Percentiles rank a stretch among this genome's conserved stretches.
Evolutionary conservation across 192 early-diverging fungal genomes (phyloP).

Genomic region (Lobulomyces angularis): DNA sequence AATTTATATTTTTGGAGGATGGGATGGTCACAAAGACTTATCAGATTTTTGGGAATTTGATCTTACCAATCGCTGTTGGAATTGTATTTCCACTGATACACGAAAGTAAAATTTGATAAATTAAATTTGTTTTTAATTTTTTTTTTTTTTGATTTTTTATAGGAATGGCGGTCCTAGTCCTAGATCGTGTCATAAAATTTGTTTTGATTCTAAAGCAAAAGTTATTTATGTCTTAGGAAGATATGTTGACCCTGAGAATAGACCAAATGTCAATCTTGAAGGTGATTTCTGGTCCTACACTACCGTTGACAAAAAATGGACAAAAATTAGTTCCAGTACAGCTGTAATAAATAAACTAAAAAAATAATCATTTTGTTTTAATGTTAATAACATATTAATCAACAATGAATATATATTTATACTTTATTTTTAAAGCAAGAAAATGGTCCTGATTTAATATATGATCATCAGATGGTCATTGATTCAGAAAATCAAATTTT

Average conservation of each 20-base stretch:
- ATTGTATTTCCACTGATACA: slow-evolving; percentile 64
- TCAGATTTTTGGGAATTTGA: slow-evolving; percentile 81
- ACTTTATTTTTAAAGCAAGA: slow-evolving; percentile 32
- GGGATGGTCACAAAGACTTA: slow-evolving; percentile 79
- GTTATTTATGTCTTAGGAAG: slow-evolving; percentile 76
- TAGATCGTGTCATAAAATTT: slow-evolving; percentile 86
- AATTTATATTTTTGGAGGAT: slow-evolving; percentile 88
- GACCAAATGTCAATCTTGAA: slow-evolving; percentile 53
- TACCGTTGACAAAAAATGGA: slow-evolving; percentile 54
- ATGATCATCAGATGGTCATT: slow-evolving; percentile 88
- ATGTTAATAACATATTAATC: neutral
- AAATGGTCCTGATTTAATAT: slow-evolving; percentile 77
- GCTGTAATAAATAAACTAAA: slow-evolving; percentile 24
- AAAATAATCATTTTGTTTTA: neutral
- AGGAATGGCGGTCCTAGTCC: slow-evolving; percentile 77
- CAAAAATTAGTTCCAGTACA: slow-evolving; percentile 63
- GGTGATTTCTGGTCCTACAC: slow-evolving; percentile 87
- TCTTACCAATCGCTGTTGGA: slow-evolving; percentile 53
- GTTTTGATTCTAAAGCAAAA: slow-evolving; percentile 62
- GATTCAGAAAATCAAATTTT: slow-evolving; percentile 55
- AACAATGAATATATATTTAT: neutral
- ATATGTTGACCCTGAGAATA: slow-evolving; percentile 68
- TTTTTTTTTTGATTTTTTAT: slow-evolving; percentile 3
- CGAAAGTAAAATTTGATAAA: slow-evolving; percentile 27
- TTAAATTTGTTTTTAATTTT: neutral